These are phyloP conservation scores for Yarrowia deformans DNA, from an alignment of 805 yeast genomes.

Conservation along the genomic window DNA sequence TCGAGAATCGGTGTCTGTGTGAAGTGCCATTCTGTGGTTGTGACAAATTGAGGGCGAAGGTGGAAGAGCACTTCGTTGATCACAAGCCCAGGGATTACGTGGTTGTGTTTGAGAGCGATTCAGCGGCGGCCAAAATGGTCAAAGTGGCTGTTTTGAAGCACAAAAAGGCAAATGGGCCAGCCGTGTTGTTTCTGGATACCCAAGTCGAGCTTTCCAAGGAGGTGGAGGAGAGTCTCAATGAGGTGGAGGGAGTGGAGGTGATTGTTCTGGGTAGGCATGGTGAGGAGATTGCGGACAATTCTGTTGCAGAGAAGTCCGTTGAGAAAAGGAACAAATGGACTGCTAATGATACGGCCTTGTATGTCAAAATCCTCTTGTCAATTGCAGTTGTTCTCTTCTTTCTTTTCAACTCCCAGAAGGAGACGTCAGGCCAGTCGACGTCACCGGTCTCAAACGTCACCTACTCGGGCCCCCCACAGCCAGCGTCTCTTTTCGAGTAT, in stretches of 20 bases:
- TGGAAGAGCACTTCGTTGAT: neutral
- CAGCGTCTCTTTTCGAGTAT: neutral
- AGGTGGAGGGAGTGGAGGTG: neutral
- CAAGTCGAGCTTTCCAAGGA: neutral
- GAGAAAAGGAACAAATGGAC: no score
- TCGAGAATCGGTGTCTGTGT: neutral
- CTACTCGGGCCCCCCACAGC: constrained; percentile 2
- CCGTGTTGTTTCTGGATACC: neutral
- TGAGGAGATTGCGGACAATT: neutral
- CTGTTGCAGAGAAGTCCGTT: no score
- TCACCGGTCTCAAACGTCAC: neutral
- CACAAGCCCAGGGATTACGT: neutral
- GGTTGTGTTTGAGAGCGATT: neutral
- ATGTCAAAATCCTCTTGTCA: neutral
- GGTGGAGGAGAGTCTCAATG: neutral
- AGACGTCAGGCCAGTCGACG: neutral
- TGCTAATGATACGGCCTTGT: neutral
- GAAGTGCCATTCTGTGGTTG: neutral
- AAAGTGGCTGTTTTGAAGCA: neutral
- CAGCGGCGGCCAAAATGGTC: neutral
- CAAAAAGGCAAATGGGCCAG: neutral
- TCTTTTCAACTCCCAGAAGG: neutral
- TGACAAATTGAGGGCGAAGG: neutral
- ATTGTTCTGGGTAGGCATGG: neutral
- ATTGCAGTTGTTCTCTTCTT: neutral